Conservation (phyloP, 1,139 yeast genomes). For the Tardiomyces digboiensis region DNA sequence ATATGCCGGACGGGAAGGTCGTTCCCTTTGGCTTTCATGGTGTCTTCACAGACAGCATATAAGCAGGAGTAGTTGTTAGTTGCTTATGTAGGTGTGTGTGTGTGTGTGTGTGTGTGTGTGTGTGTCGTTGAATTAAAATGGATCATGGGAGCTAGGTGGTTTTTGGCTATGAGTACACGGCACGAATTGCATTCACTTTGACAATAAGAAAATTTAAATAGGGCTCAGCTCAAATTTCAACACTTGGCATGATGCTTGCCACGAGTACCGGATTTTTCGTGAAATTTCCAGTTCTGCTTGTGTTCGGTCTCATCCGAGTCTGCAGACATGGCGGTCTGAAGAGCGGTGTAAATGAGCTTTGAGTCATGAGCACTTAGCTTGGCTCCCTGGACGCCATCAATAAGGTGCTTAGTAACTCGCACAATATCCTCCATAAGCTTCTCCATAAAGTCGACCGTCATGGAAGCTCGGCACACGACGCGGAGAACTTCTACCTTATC, state of each 20-base stretch:
- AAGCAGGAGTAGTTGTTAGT: too few relatives aligned
- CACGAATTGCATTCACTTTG: too few relatives aligned
- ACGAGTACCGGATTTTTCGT: conserved; percentile 3
- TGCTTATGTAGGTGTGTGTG: too few relatives aligned
- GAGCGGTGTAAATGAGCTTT: conserved; percentile 8
- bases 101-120: too few relatives aligned
- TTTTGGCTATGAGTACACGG: too few relatives aligned
- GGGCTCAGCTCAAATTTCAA: too few relatives aligned
- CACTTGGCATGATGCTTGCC: neutral
- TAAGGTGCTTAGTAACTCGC: conserved; percentile 44
- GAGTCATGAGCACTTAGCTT: neutral
- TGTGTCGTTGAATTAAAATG: too few relatives aligned
- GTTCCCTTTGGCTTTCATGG: too few relatives aligned
- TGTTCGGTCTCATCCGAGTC: conserved; percentile 20
- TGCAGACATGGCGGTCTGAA: conserved; percentile 14
- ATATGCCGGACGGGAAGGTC: too few relatives aligned
- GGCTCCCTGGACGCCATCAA: conserved; percentile 12
- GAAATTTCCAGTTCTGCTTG: conserved; percentile 17
- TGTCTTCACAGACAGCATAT: too few relatives aligned
- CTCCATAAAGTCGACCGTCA: conserved; percentile 65
- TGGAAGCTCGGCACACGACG: conserved; percentile 70
- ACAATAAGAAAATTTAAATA: too few relatives aligned
- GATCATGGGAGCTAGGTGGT: too few relatives aligned
- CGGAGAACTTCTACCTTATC: conserved; percentile 58
- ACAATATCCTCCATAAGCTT: conserved; percentile 60